Percentiles rank a stretch among this genome's conserved stretches.
phyloP scores from a whole-genome alignment of 768 basidiomycete genomes.

The Pleurotus giganteus region DNA sequence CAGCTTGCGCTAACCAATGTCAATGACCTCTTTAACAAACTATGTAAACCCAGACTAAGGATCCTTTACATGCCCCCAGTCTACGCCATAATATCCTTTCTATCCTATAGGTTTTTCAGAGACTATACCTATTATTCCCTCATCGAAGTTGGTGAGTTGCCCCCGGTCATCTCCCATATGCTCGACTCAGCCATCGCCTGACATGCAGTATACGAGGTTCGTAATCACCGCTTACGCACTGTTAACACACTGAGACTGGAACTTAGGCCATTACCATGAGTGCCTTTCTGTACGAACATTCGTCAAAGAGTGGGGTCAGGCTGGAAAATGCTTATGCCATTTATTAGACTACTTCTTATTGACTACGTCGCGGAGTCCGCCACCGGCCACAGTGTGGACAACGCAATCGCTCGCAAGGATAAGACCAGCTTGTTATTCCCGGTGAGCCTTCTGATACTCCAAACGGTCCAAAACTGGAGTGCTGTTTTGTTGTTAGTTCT shows the following conservation, averaged over 20 bases:
- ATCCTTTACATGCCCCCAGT: slow-evolving; percentile 84
- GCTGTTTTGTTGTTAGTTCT: slow-evolving; percentile 47
- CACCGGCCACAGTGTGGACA: slow-evolving; percentile 56
- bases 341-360: slow-evolving; percentile 67
- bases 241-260: not conserved
- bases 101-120: slow-evolving; percentile 83
- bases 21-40: slow-evolving; percentile 1
- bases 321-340: not conserved
- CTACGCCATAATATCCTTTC: slow-evolving; percentile 81
- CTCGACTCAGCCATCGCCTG: slow-evolving; percentile 8
- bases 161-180: not conserved
- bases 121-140: slow-evolving; percentile 59
- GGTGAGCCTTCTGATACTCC: slow-evolving; percentile 22
- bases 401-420: slow-evolving; percentile 76
- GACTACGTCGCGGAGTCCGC: slow-evolving; percentile 81
- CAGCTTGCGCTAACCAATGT: slow-evolving; percentile 5
- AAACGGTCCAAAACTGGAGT: not conserved
- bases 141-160: slow-evolving; percentile 37
- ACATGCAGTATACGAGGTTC: slow-evolving; percentile 65
- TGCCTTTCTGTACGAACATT: slow-evolving; percentile 71
- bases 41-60: slow-evolving; percentile 48
- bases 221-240: slow-evolving; percentile 11
- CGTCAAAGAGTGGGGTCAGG: not conserved
- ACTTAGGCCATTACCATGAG: slow-evolving; percentile 76
- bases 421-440: slow-evolving; percentile 72